Conservation (phyloP, 1,284 basidiomycete species). For the Ceratobasidium theobromae region DNA sequence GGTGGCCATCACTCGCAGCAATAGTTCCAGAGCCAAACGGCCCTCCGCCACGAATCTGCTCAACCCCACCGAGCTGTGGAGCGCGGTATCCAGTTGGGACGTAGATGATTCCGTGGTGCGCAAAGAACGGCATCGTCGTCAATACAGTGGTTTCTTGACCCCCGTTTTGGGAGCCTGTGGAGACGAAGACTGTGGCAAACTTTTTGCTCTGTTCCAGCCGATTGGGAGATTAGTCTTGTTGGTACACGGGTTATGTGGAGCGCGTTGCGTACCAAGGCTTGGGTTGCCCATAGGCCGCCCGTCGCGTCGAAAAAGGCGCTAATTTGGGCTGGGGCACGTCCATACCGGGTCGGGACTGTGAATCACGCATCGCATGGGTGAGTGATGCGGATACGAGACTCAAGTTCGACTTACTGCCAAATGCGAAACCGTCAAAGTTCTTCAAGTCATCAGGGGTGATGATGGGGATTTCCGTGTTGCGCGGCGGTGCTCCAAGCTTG, state of each 20-base stretch:
- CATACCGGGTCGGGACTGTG: slow-evolving; percentile 47
- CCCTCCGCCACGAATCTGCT: slow-evolving; percentile 43
- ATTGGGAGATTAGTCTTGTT: not conserved
- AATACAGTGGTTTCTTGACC: slow-evolving; percentile 36
- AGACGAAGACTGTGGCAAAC: slow-evolving; percentile 45
- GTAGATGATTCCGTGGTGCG: slow-evolving; percentile 47
- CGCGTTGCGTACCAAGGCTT: slow-evolving; percentile 44
- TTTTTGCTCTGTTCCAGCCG: slow-evolving; percentile 48
- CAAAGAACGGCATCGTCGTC: slow-evolving; percentile 45
- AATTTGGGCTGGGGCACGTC: slow-evolving; percentile 39
- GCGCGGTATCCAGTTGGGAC: slow-evolving; percentile 47
- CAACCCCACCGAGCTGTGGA: slow-evolving; percentile 41
- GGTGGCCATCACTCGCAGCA: slow-evolving; percentile 33
- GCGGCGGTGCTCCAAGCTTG: slow-evolving; percentile 51
- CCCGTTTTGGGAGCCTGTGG: slow-evolving; percentile 39
- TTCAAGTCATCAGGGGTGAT: slow-evolving; percentile 49
- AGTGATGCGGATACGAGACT: not conserved
- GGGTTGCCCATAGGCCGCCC: slow-evolving; percentile 49
- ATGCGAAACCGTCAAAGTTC: slow-evolving; percentile 39
- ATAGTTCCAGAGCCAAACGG: slow-evolving; percentile 42
- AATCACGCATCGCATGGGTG: slow-evolving; percentile 44
- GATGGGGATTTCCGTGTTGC: slow-evolving; percentile 46
- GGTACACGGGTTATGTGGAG: no score
- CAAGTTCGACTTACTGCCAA: slow-evolving; percentile 5
- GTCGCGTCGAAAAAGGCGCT: slow-evolving; percentile 54